Base-by-base conservation (phyloP, 2,329 filamentous ascomycete genomes). In the Penicillium vulpinum region DNA sequence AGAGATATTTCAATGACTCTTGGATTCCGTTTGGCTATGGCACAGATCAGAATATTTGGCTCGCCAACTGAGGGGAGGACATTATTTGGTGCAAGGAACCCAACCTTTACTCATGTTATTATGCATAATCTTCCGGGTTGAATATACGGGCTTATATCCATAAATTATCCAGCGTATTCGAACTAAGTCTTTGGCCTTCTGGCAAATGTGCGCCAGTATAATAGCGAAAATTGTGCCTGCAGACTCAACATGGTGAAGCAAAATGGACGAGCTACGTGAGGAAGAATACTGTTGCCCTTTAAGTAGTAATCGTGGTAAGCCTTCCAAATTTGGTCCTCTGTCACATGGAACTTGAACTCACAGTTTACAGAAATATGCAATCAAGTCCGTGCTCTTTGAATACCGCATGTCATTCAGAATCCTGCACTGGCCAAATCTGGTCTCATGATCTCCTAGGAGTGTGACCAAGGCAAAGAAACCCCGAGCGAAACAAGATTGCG, bases 21-120 rank as follows among this genome's bases (percentile, higher is more conserved):
- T 70, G 63, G 62, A 61, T 70, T 56, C 58, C 62, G 2, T 62
- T 55, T 58, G 63, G 57, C 0, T 68, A 63, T 57, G 66, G 62
- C 0, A 43, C 43, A 16, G 57, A 62, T 18, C 55, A 62, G 10
- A 62, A 68, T 56, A 40, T 61, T 2, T 67, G 65, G 64, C 43
- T 54, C 1, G 33, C 40, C 3, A 36, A 36, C 44, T 54, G 36
- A 56, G 4, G 36, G 52, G 4, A 16, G 16, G 9, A 5, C 10
- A 18, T 13, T 2, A 15, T 8, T 24, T 33, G 28, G n/a, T 8
- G 4, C 13, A 9, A 21, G 28, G 43, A 9, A 31, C 13, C n/a
- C n/a, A 9, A 47, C 7, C 9, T 47, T 33, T 5, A 21, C n/a
- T 18, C 10, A 44, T 2, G 11, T 7, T 44, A 15, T 5, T 15